These are phyloP conservation scores for Begonia peltatifolia DNA, from an alignment of 306 rosid species.

Conservation along the genomic window DNA sequence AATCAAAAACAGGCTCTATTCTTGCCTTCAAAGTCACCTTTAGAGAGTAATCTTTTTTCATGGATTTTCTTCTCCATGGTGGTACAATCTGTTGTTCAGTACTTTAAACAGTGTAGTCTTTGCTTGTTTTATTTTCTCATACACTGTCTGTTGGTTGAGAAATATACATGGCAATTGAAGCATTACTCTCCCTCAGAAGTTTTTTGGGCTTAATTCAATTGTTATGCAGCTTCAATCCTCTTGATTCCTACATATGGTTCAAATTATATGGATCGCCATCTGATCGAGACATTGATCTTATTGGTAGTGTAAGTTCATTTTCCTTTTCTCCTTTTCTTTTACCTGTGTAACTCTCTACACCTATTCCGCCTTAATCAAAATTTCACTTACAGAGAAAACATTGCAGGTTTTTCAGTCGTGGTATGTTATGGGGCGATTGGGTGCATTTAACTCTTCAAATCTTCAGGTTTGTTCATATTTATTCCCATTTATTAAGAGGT, in stretches of 20 bases:
- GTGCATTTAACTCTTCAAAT: slow-evolving; percentile 78
- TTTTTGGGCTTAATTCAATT: slow-evolving; percentile 33
- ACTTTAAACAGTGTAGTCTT: too few species aligned
- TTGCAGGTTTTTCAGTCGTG: slow-evolving; percentile 83
- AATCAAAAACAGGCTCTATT: slow-evolving; percentile 74
- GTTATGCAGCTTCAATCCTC: slow-evolving; percentile 72
- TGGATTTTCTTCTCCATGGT: slow-evolving; percentile 1
- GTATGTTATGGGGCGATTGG: slow-evolving; percentile 95
- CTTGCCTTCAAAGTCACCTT: slow-evolving; percentile 92
- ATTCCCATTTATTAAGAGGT: too few species aligned
- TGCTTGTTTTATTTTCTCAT: too few species aligned
- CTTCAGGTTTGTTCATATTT: slow-evolving; percentile 40
- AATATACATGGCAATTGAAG: too few species aligned
- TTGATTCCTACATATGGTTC: slow-evolving; percentile 80
- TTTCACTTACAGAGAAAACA: slow-evolving; percentile 1
- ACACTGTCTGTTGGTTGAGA: too few species aligned
- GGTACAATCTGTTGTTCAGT: too few species aligned
- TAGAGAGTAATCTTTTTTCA: slow-evolving; percentile 53
- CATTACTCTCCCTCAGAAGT: too few species aligned
- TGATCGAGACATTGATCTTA: slow-evolving; percentile 1
- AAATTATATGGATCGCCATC: slow-evolving; percentile 65
- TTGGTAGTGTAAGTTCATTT: neutral
- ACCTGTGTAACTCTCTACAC: too few species aligned
- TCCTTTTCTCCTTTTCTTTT: neutral
- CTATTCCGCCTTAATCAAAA: too few species aligned